phyloP scores from a whole-genome alignment of 2,329 filamentous ascomycete genomes.

The Microthyrium microscopicum region DNA sequence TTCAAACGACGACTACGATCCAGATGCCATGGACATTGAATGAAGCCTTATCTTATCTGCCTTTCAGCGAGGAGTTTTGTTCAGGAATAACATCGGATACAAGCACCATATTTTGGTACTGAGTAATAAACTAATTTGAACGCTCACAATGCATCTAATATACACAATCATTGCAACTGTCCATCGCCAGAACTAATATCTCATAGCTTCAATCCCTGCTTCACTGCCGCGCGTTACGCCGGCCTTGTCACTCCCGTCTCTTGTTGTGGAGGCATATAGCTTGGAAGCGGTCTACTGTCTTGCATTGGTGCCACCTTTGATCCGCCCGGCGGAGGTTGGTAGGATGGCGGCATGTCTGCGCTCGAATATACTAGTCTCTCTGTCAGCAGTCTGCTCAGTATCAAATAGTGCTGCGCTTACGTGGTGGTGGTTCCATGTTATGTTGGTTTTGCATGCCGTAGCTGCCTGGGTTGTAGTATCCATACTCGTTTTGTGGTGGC shows the following conservation, averaged over 20 bases:
- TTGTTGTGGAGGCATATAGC: background rate
- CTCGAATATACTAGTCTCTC: slow-evolving; percentile 13
- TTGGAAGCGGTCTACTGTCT: slow-evolving; percentile 3
- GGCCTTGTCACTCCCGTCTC: too few species aligned
- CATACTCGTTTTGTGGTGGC: slow-evolving; percentile 2
- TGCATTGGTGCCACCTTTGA: slow-evolving; percentile 17
- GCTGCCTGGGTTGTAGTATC: slow-evolving; percentile 3
- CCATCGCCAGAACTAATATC: too few species aligned
- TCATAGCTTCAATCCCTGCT: too few species aligned
- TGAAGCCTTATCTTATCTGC: slow-evolving; percentile 12
- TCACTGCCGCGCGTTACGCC: too few species aligned
- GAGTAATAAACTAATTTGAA: too few species aligned
- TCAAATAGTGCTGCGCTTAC: background rate
- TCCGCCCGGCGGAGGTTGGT: slow-evolving; percentile 14
- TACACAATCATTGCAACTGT: too few species aligned
- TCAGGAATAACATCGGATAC: background rate
- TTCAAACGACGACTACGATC: slow-evolving; percentile 25
- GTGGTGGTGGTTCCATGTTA: slow-evolving; percentile 3
- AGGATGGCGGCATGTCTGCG: slow-evolving; percentile 19
- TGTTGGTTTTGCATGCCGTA: slow-evolving; percentile 6
- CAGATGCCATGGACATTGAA: slow-evolving; percentile 53
- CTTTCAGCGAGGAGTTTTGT: background rate
- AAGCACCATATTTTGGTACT: too few species aligned
- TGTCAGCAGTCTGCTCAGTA: background rate
- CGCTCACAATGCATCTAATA: too few species aligned